Conservation (phyloP, 306 rosid genomes). For the Dryas drummondii region DNA sequence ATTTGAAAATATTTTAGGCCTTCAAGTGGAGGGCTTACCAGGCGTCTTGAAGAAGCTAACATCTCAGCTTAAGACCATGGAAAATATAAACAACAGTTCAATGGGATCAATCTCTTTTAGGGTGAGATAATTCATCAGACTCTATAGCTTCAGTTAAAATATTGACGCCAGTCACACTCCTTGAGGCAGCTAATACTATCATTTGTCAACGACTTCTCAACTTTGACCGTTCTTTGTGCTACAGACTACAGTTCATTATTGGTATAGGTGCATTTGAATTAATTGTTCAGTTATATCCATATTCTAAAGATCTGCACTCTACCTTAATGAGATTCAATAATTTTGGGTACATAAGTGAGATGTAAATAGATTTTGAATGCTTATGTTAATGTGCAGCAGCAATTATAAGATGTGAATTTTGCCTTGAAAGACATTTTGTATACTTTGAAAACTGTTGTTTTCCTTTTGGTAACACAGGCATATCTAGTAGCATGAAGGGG, state of each 20-base stretch:
- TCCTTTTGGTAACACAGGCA: neutral
- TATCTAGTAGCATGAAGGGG: neutral
- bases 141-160: neutral
- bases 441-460: neutral
- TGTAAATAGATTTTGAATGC: conserved; percentile 10
- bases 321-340: neutral
- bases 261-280: neutral
- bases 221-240: neutral
- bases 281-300: neutral
- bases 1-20: conserved; percentile 43
- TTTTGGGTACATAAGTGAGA: neutral
- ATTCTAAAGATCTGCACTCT: neutral
- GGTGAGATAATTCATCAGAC: neutral
- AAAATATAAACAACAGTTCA: neutral
- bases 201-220: neutral
- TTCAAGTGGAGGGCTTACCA: conserved; percentile 58
- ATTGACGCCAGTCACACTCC: neutral
- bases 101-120: conserved; percentile 1
- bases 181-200: neutral
- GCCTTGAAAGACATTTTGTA: neutral
- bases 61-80: conserved; percentile 26
- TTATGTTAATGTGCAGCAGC: conserved; percentile 7
- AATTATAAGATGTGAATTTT: conserved; percentile 1
- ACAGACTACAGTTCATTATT: neutral
- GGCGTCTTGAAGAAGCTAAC: conserved; percentile 40